Conservation (phyloP, 2,329 filamentous ascomycete genomes). For the Diaporthe humulicola region DNA sequence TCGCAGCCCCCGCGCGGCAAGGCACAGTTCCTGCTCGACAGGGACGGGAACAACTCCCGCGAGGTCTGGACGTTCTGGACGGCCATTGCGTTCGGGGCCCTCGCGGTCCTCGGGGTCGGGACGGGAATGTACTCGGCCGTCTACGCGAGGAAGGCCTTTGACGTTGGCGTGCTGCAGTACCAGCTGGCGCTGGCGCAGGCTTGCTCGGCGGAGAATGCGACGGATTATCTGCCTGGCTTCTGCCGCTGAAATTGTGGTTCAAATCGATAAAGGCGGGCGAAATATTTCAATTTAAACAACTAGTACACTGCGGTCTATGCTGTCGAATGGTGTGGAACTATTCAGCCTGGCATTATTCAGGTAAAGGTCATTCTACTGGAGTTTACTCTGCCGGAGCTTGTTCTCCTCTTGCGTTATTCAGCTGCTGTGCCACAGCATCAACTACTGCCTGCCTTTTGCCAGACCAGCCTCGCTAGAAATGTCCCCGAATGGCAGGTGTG, state of each 20-base stretch:
- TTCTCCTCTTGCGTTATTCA: not conserved
- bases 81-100: not conserved
- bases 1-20: not conserved
- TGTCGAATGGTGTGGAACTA: not conserved
- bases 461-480: not conserved
- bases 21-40: constrained; percentile 15
- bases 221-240: not conserved
- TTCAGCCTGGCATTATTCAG: not conserved
- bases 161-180: constrained; percentile 6
- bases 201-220: constrained; percentile 3
- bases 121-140: constrained; percentile 6
- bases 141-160: constrained; percentile 21
- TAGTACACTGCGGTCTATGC: not conserved
- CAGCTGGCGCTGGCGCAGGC: constrained; percentile 27
- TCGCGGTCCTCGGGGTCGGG: not conserved
- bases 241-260: not conserved
- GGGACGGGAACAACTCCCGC: constrained; percentile 7
- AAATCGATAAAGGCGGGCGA: not conserved
- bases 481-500: not conserved
- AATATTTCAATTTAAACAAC: not conserved
- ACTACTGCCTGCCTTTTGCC: not conserved
- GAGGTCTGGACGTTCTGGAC: constrained; percentile 23
- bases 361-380: not conserved
- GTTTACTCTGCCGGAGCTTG: too few relatives aligned
- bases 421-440: not conserved